Evolutionary conservation across 2,329 filamentous ascomycete species (phyloP).

Genomic region (Dryadomyces sulphureus): DNA sequence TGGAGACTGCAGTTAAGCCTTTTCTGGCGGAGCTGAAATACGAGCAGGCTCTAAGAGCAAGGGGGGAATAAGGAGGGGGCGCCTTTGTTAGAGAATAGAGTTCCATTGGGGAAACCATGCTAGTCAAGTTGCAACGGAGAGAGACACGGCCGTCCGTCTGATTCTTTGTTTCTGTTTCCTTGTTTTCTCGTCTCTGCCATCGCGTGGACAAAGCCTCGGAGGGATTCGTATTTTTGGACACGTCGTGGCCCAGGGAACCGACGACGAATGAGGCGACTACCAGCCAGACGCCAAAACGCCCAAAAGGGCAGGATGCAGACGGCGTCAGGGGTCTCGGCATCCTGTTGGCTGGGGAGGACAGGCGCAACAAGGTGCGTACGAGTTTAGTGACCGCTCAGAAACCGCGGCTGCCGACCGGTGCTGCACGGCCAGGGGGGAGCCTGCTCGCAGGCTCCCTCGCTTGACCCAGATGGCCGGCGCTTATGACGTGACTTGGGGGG

Average conservation of each 20-base stretch:
- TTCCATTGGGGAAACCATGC: neutral
- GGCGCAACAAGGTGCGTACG: too few species aligned
- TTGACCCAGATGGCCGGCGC: too few species aligned
- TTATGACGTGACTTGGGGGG: too few species aligned
- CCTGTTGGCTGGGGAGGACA: too few species aligned
- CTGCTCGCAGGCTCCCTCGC: too few species aligned
- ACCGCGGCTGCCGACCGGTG: too few species aligned
- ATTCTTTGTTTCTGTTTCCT: neutral
- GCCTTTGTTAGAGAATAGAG: neutral
- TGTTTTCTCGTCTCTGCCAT: neutral
- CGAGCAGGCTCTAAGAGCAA: neutral
- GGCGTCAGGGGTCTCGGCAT: neutral
- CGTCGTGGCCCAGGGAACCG: too few species aligned
- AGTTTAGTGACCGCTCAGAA: too few species aligned
- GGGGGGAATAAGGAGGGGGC: neutral
- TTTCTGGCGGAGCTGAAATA: neutral
- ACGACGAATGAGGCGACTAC: neutral
- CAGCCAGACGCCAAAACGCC: neutral
- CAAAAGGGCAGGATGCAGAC: neutral
- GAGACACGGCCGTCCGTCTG: neutral
- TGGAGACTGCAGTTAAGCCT: neutral
- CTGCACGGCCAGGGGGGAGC: too few species aligned
- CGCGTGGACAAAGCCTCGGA: too few species aligned
- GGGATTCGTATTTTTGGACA: neutral
- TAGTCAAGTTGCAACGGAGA: neutral